These are phyloP conservation scores for Darksidea phi DNA, from an alignment of 495 filamentous ascomycete genomes.

Conservation along the genomic window DNA sequence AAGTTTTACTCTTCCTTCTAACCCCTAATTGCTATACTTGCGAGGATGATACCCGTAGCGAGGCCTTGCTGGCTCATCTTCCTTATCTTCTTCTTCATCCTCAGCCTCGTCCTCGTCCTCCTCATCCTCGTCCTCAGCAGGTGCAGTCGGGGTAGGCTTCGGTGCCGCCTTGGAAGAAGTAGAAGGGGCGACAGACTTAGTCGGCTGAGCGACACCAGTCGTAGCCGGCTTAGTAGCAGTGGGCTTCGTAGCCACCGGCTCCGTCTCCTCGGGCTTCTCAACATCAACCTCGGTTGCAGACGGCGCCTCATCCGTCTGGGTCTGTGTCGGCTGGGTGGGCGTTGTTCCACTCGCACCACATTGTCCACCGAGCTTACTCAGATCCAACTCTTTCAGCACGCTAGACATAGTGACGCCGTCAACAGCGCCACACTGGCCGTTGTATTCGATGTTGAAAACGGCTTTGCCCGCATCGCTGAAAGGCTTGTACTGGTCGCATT, in stretches of 20 bases:
- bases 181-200: neutral
- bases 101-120: neutral
- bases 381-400: constrained; percentile 15
- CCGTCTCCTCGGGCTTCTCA: too few species aligned
- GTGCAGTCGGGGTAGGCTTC: neutral
- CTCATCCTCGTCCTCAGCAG: neutral
- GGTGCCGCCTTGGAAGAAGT: neutral
- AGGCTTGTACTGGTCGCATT: constrained; percentile 55
- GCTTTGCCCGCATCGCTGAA: constrained; percentile 61
- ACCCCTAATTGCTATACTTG: too few species aligned
- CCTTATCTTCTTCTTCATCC: neutral
- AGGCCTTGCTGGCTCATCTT: neutral
- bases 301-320: too few species aligned
- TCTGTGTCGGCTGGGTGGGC: too few species aligned
- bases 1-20: too few species aligned
- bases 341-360: too few species aligned
- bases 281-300: too few species aligned
- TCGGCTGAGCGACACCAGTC: neutral
- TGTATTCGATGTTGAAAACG: constrained; percentile 72
- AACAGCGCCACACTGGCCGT: constrained; percentile 5
- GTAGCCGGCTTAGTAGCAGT: neutral
- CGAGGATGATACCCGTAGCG: too few species aligned
- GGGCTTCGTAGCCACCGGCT: constrained; percentile 6
- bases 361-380: constrained; percentile 21
- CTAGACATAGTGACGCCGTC: constrained; percentile 21